These are phyloP conservation scores for Pyrenopolyporus hunteri DNA, from an alignment of 495 filamentous ascomycete species.

Conservation along the genomic window DNA sequence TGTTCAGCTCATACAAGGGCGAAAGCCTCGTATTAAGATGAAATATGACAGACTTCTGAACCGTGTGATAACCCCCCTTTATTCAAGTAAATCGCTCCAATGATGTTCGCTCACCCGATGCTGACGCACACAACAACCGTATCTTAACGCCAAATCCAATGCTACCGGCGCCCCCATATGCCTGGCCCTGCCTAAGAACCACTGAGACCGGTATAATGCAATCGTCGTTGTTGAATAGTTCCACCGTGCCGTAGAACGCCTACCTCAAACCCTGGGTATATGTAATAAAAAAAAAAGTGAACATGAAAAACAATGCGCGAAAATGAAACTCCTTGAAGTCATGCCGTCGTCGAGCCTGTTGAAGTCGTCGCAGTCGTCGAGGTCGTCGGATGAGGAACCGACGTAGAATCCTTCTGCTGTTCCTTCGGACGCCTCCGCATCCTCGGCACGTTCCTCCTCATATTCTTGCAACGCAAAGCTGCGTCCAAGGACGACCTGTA, in stretches of 20 bases:
- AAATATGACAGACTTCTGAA: background rate
- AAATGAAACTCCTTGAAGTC: constrained; percentile 14
- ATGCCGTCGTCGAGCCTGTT: constrained; percentile 10
- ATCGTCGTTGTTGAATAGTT: constrained; percentile 1
- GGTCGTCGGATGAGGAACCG: constrained; percentile 17
- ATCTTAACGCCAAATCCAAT: constrained; percentile 24
- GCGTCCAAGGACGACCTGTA: constrained; percentile 51
- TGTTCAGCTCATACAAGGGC: background rate
- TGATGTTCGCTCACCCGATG: background rate
- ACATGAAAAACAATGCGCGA: constrained; percentile 1
- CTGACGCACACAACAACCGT: background rate
- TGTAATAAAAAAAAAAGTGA: constrained; percentile 1
- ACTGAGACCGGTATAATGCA: constrained; percentile 18
- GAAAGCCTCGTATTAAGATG: background rate
- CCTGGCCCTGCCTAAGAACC: background rate
- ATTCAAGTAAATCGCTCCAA: background rate
- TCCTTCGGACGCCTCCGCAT: constrained; percentile 50
- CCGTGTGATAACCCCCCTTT: background rate
- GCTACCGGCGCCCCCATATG: constrained; percentile 14
- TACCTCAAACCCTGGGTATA: constrained; percentile 24
- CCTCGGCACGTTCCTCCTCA: constrained; percentile 49
- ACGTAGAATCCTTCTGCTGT: constrained; percentile 21
- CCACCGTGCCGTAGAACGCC: constrained; percentile 18
- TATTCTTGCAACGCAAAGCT: constrained; percentile 49
- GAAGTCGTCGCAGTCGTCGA: background rate